Percentiles rank a stretch among this genome's conserved stretches.
Evolutionary conservation across 148 eudicot genomes (phyloP).

Genomic region (Pharnaceum exiguum): DNA sequence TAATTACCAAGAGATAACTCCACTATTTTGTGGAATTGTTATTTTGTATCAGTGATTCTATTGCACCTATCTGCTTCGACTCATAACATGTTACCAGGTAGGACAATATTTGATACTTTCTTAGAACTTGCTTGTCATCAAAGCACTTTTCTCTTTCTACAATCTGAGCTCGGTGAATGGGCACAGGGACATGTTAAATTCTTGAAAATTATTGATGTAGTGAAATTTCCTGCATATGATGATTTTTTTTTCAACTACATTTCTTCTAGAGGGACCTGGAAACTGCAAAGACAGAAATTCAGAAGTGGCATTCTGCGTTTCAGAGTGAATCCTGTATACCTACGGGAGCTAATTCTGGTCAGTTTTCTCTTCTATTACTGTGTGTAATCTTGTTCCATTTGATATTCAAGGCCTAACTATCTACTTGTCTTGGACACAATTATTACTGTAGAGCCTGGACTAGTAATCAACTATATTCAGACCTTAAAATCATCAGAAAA

Average conservation of each 20-base stretch:
- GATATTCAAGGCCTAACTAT: not conserved
- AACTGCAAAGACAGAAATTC: slow-evolving; percentile 79
- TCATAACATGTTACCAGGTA: too few relatives aligned
- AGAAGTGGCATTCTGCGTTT: slow-evolving; percentile 83
- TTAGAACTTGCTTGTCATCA: too few relatives aligned
- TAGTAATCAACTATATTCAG: slow-evolving; percentile 71
- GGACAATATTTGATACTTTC: too few relatives aligned
- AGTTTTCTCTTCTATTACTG: slow-evolving; percentile 12
- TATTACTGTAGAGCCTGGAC: slow-evolving; percentile 58
- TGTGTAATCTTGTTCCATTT: not conserved
- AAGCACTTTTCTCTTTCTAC: too few relatives aligned
- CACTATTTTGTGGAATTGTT: too few relatives aligned
- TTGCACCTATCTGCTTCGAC: too few relatives aligned
- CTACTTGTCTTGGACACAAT: not conserved
- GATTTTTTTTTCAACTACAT: slow-evolving; percentile 7
- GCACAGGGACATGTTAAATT: too few relatives aligned
- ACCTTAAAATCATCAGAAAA: slow-evolving; percentile 81
- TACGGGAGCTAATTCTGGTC: slow-evolving; percentile 67
- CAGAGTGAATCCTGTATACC: slow-evolving; percentile 77
- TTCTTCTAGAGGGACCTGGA: slow-evolving; percentile 68
- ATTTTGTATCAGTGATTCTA: too few relatives aligned
- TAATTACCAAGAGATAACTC: too few relatives aligned
- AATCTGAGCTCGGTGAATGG: too few relatives aligned
- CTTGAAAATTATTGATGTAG: not conserved
- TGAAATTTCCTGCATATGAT: not conserved